phyloP scores from a whole-genome alignment of 2,329 filamentous ascomycete genomes.

The Curvularia lunata region DNA sequence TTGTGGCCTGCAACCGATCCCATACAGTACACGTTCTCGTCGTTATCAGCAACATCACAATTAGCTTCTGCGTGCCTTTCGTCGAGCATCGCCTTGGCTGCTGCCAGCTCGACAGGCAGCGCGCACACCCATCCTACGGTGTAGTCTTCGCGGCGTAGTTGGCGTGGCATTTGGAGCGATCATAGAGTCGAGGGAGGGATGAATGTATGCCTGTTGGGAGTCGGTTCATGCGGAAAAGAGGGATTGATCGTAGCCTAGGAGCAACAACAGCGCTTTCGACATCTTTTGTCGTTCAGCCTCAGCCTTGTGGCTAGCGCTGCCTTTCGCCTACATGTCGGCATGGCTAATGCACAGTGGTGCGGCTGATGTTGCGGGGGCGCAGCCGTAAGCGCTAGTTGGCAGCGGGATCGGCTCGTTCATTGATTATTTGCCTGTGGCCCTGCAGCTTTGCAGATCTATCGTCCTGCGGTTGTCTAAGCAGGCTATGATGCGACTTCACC shows the following conservation, averaged over 20 bases:
- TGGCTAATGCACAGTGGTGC: no score
- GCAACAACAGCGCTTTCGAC: slow-evolving; percentile 1
- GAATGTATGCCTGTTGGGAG: background rate
- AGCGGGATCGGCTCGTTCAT: background rate
- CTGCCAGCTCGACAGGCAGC: slow-evolving; percentile 21
- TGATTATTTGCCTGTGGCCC: no score
- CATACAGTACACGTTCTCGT: slow-evolving; percentile 28
- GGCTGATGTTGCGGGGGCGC: background rate
- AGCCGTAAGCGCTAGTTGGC: background rate
- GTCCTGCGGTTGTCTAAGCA: no score
- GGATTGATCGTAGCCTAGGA: background rate
- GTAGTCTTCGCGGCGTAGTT: slow-evolving; percentile 19
- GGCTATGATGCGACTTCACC: no score
- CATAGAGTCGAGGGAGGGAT: background rate
- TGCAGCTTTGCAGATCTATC: no score
- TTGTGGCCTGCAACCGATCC: slow-evolving; percentile 32
- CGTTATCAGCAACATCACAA: slow-evolving; percentile 33
- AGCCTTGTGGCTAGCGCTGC: slow-evolving; percentile 1
- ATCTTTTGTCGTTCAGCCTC: background rate
- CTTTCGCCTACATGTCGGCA: background rate
- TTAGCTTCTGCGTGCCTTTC: slow-evolving; percentile 22
- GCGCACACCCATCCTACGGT: slow-evolving; percentile 26
- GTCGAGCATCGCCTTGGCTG: slow-evolving; percentile 17
- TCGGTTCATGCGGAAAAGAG: background rate
- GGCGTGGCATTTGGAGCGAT: slow-evolving; percentile 9